Evolutionary conservation across 2,329 filamentous ascomycete species (phyloP).

Genomic region (Emmonsiellopsis sp.): DNA sequence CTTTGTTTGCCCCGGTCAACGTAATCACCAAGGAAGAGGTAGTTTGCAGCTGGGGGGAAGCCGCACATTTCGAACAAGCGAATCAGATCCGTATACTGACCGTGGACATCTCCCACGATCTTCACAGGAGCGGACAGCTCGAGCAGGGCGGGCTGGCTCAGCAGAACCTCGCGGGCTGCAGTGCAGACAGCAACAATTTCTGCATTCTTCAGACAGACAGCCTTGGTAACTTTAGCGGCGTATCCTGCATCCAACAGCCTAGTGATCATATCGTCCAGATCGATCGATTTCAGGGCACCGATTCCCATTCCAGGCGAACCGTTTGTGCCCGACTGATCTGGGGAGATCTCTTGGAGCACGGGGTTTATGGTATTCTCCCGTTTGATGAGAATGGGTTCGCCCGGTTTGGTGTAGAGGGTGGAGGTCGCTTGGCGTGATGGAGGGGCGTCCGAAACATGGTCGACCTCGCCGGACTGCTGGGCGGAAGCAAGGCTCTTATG

Average conservation of each 20-base stretch:
- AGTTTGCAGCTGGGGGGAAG: slow-evolving; percentile 86
- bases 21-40: slow-evolving; percentile 89
- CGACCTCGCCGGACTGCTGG: slow-evolving; percentile 81
- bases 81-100: slow-evolving; percentile 92
- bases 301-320: slow-evolving; percentile 62
- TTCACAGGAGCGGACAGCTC: slow-evolving; percentile 94
- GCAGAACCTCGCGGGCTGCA: slow-evolving; percentile 75
- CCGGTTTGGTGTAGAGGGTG: slow-evolving; percentile 58
- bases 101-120: slow-evolving; percentile 94
- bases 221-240: slow-evolving; percentile 93
- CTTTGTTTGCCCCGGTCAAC: slow-evolving; percentile 95
- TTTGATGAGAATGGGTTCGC: slow-evolving; percentile 82
- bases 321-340: slow-evolving; percentile 29
- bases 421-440: slow-evolving; percentile 56
- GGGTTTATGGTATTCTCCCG: slow-evolving; percentile 63
- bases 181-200: slow-evolving; percentile 92
- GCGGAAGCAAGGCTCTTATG: slow-evolving; percentile 72
- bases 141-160: slow-evolving; percentile 83
- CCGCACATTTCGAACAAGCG: slow-evolving; percentile 98
- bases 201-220: slow-evolving; percentile 92
- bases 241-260: slow-evolving; percentile 90
- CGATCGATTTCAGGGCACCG: slow-evolving; percentile 81
- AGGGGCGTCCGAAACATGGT: slow-evolving; percentile 84
- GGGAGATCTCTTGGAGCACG: slow-evolving; percentile 41
- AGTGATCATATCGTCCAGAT: slow-evolving; percentile 95